Evolutionary conservation across 1,284 basidiomycete genomes (phyloP).

Genomic region (Melampsora larici-populina): DNA sequence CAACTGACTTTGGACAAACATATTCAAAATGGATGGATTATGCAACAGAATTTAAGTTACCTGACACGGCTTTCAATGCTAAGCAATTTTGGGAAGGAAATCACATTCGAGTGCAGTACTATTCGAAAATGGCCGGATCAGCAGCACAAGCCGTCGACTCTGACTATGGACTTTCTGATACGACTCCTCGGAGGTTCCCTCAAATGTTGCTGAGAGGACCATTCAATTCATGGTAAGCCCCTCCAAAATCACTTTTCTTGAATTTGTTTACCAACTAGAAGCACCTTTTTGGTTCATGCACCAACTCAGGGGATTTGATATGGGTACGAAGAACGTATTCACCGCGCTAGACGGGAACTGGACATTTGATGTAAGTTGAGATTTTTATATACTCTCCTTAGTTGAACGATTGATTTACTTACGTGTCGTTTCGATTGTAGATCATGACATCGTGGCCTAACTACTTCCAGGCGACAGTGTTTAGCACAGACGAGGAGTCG

Average conservation of each 20-base stretch:
- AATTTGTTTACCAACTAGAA: background rate
- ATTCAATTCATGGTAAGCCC: slow-evolving; percentile 70
- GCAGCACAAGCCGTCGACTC: slow-evolving; percentile 70
- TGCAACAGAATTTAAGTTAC: slow-evolving; percentile 68
- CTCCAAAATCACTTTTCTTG: background rate
- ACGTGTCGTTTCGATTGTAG: slow-evolving; percentile 24
- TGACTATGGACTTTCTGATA: slow-evolving; percentile 63
- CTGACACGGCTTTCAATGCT: slow-evolving; percentile 60
- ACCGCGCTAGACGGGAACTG: slow-evolving; percentile 64
- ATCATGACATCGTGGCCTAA: slow-evolving; percentile 84
- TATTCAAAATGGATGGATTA: slow-evolving; percentile 75
- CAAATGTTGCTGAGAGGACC: slow-evolving; percentile 78
- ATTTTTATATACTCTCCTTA: background rate
- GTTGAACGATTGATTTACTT: background rate
- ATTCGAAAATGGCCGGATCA: slow-evolving; percentile 66
- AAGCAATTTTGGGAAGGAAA: slow-evolving; percentile 71
- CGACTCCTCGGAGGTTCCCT: slow-evolving; percentile 68
- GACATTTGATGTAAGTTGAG: slow-evolving; percentile 62
- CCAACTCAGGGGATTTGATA: slow-evolving; percentile 64
- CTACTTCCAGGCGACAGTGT: slow-evolving; percentile 80
- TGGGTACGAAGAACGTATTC: slow-evolving; percentile 69
- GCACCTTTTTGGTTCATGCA: background rate
- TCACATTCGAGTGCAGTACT: slow-evolving; percentile 85
- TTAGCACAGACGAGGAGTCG: slow-evolving; percentile 79
- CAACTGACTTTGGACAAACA: slow-evolving; percentile 76